Conservation (phyloP, 805 yeast species). For the Candida montana region DNA sequence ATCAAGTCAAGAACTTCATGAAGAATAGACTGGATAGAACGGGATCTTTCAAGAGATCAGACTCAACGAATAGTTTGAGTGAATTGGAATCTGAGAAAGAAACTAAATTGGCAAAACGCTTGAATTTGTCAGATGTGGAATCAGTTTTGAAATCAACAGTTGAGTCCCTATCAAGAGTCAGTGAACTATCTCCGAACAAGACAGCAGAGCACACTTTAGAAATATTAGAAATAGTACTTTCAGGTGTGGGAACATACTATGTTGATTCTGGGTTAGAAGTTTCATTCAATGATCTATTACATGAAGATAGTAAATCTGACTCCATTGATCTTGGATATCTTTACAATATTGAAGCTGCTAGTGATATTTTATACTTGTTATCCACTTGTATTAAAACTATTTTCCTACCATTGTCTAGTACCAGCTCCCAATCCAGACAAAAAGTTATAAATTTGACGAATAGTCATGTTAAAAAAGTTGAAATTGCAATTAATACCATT, state of each 20-base stretch:
- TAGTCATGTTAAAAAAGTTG: conserved; percentile 52
- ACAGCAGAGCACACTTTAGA: conserved; percentile 55
- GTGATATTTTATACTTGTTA: conserved; percentile 58
- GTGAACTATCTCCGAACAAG: conserved; percentile 67
- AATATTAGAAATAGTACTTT: conserved; percentile 58
- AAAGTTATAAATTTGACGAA: conserved; percentile 60
- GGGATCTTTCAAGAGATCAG: conserved; percentile 28
- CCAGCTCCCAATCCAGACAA: conserved; percentile 50
- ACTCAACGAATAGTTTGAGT: conserved; percentile 10
- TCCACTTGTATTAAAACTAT: conserved; percentile 72
- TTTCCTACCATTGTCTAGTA: conserved; percentile 66
- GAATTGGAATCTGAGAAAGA: conserved; percentile 6
- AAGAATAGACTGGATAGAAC: conserved; percentile 44
- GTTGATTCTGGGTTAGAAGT: conserved; percentile 73
- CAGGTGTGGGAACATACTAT: conserved; percentile 68
- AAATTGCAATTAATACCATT: conserved; percentile 59
- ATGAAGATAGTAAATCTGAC: conserved; percentile 29
- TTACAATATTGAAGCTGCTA: conserved; percentile 43
- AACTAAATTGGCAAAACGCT: conserved; percentile 10
- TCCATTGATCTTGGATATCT: conserved; percentile 43
- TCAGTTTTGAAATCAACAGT: conserved; percentile 61
- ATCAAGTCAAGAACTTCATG: conserved; percentile 53
- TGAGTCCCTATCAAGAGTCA: conserved; percentile 70
- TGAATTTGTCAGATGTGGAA: conserved; percentile 48
- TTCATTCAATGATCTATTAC: conserved; percentile 44